Percentiles rank a stretch among this genome's conserved stretches.
Evolutionary conservation across 352 stramenopile species (phyloP).

Genomic region (Phytopythium helicoides): DNA sequence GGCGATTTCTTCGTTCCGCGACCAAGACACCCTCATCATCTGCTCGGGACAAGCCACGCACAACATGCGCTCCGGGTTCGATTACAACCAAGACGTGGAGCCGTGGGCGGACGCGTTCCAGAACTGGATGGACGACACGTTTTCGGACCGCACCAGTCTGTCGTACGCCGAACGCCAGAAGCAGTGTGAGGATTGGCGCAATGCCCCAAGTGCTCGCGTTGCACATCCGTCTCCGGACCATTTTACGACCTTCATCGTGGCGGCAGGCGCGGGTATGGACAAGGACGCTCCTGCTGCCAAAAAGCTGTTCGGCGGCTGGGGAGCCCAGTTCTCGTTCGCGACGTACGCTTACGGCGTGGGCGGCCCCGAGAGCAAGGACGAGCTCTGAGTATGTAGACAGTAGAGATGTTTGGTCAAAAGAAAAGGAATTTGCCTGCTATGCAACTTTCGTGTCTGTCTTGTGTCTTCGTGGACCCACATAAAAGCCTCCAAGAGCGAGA

Average conservation of each 20-base stretch:
- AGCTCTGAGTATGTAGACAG: too few relatives aligned
- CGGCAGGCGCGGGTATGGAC: constrained; percentile 52
- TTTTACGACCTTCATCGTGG: constrained; percentile 55
- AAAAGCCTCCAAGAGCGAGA: too few relatives aligned
- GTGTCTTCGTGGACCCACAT: too few relatives aligned
- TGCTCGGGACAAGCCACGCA: constrained; percentile 68
- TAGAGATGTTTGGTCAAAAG: too few relatives aligned
- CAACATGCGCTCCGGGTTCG: constrained; percentile 8
- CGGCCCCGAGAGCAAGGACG: too few relatives aligned
- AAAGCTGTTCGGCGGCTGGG: constrained; percentile 42
- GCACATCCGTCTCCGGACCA: constrained; percentile 45
- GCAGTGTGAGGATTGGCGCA: constrained; percentile 28
- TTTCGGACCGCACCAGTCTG: constrained; percentile 18
- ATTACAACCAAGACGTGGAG: constrained; percentile 5
- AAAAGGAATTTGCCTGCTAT: too few relatives aligned
- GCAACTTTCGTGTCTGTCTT: too few relatives aligned
- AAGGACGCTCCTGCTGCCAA: constrained; percentile 14
- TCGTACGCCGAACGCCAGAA: constrained; percentile 31
- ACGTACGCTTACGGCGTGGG: constrained; percentile 30
- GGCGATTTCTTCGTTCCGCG: constrained; percentile 54
- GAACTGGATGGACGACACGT: constrained; percentile 31
- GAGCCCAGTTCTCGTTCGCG: constrained; percentile 36
- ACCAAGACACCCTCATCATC: constrained; percentile 80
- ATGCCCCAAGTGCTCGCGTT: constrained; percentile 28
- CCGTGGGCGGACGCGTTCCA: constrained; percentile 35